phyloP scores from a whole-genome alignment of 305 asterid genomes.

The Plantago lanceolata region DNA sequence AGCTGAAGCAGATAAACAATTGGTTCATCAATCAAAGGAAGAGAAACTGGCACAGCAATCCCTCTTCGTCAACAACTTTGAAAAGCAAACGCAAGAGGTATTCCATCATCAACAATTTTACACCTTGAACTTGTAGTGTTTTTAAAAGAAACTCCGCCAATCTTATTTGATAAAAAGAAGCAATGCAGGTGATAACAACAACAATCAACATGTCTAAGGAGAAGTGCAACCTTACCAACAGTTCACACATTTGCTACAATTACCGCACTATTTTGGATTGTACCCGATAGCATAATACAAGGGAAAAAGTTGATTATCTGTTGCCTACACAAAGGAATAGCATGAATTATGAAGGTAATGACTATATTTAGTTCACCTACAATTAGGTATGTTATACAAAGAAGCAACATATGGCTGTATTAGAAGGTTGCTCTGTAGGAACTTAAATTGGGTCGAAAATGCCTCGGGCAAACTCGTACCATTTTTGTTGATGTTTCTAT shows the following conservation, averaged over 20 bases:
- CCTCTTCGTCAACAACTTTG: conserved; percentile 38
- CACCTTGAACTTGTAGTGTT: background rate
- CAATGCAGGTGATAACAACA: conserved; percentile 28
- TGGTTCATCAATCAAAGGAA: conserved; percentile 57
- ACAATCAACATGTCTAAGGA: conserved; percentile 12
- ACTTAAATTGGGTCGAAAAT: conserved; percentile 7
- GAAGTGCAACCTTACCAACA: conserved; percentile 1
- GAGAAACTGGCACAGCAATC: conserved; percentile 54
- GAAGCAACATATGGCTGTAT: conserved; percentile 15
- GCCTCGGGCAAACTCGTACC: conserved; percentile 6
- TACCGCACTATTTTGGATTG: conserved; percentile 9
- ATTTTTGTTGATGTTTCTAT: conserved; percentile 19
- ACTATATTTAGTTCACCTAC: conserved; percentile 5
- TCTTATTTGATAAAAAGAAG: conserved; percentile 18
- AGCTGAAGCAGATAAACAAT: conserved; percentile 54
- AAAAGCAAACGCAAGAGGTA: conserved; percentile 53
- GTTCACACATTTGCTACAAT: conserved; percentile 1
- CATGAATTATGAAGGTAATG: background rate
- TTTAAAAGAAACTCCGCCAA: conserved; percentile 15
- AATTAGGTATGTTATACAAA: background rate
- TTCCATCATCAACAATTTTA: conserved; percentile 3
- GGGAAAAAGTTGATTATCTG: conserved; percentile 9
- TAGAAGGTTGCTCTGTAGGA: conserved; percentile 16
- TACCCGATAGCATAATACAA: background rate
- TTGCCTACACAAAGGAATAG: background rate